Conservation (phyloP, 2,329 filamentous ascomycete species). For the Neonectria hederae region DNA sequence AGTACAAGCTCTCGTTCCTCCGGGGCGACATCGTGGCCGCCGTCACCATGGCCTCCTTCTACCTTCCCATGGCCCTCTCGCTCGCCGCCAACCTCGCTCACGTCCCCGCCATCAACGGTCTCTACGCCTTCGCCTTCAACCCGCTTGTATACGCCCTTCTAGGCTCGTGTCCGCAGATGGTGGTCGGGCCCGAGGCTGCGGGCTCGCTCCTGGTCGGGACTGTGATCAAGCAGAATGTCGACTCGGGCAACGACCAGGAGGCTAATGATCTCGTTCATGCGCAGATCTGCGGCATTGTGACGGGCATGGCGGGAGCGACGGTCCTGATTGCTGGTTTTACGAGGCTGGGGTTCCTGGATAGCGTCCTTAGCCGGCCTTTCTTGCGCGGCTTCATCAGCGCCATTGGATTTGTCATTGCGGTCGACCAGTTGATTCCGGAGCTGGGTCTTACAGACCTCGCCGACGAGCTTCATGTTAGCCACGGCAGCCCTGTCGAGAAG, state of each 20-base stretch:
- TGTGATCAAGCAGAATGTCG: slow-evolving; percentile 81
- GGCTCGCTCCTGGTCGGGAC: slow-evolving; percentile 90
- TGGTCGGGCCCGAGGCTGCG: slow-evolving; percentile 93
- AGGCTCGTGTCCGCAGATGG: slow-evolving; percentile 90
- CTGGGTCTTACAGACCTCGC: slow-evolving; percentile 78
- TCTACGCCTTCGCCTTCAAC: slow-evolving; percentile 94
- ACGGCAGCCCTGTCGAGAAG: slow-evolving; percentile 89
- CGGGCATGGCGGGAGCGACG: slow-evolving; percentile 86
- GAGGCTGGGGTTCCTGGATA: slow-evolving; percentile 91
- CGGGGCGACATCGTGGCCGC: slow-evolving; percentile 89
- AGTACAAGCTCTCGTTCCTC: slow-evolving; percentile 85
- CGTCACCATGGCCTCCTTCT: slow-evolving; percentile 97
- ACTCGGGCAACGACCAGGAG: slow-evolving; percentile 70
- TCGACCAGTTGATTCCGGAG: slow-evolving; percentile 93
- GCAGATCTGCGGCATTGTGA: slow-evolving; percentile 85
- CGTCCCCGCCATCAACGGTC: slow-evolving; percentile 89
- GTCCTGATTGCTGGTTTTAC: slow-evolving; percentile 89
- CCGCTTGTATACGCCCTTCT: slow-evolving; percentile 91
- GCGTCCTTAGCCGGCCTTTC: slow-evolving; percentile 91
- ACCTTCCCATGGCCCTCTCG: slow-evolving; percentile 96
- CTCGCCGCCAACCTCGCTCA: slow-evolving; percentile 93
- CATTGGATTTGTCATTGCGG: slow-evolving; percentile 94
- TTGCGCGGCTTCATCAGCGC: slow-evolving; percentile 95
- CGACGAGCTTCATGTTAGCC: slow-evolving; percentile 71
- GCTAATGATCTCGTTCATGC: slow-evolving; percentile 76